Evolutionary conservation across 495 filamentous ascomycete genomes (phyloP), one percentile per base, ranked within the genome.

Genomic region (Podospora sp.): DNA sequence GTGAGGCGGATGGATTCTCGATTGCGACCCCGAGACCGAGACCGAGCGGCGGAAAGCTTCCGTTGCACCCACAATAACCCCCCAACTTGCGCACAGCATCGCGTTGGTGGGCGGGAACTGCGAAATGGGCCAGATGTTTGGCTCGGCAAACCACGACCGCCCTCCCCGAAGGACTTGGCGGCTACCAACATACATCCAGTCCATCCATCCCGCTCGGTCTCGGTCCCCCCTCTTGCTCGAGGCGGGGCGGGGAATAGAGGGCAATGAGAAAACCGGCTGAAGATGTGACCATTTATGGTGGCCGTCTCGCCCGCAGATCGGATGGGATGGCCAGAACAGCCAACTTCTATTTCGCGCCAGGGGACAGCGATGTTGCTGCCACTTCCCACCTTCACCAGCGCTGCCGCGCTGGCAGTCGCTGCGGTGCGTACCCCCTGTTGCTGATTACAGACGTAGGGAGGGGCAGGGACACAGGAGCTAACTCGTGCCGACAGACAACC

Each of bases 401-500:
- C 40, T 2, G 16, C 40, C 12, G 40, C 16, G 2, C 40, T 46
- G 40, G 40, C 14, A 11, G 40, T 46, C 40, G 40, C 40, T 2
- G 14, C 40, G 16, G 12, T 46, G 12, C 4, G 40, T 46, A 14
- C 4, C 29, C 29, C 40, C 5, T 11, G 9, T 11, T 46, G 5
- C 9, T 46, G 11, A 12, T 2, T 14, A 46, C 40, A 46, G 12
- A 46, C 9, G 5, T 6, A 33, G 40, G 40, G 9, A 2, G 40
- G 5, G 9, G 40, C 16, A 46, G 40, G 12, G 40, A 2, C 9
- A 12, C 40, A 46, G 14, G 2, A 46, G 40, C 40, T 46, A 46
- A 6, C 40, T 12, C 12, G 40, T 14, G 40, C 40, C 40, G 27
- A 60, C 57, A 60, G 24, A 29, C 50, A 68, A 63, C 49, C 24